Base-by-base conservation (phyloP, 371 early-diverging fungal genomes). In the Blakeslea trispora region DNA sequence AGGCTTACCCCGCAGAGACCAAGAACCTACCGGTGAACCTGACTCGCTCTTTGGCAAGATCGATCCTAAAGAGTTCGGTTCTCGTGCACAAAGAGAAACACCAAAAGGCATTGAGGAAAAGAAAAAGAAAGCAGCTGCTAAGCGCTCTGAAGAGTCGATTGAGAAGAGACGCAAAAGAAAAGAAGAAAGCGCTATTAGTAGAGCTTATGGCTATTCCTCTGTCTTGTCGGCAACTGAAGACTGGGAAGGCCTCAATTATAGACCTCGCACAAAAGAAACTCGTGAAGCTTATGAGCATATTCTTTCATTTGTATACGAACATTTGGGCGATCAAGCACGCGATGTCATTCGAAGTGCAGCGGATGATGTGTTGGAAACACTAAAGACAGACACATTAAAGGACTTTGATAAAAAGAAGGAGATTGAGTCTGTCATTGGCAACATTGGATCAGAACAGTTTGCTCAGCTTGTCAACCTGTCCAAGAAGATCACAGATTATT, bases 21-120 rank as follows among this genome's bases (percentile, higher is more conserved):
- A 94, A 55, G 97, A 97, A 66, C 96, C 96, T 21, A 90, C 93
- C 21, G 97, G 97, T n/a, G 97, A 97, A 63, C 90, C 95, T 24
- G 97, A 95, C 67, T 81, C 96, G 4, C 77, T 98, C 31, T 87
- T 81, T 77, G 97, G 97, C 28, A 82, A 85, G 42, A 88, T 97
- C 17, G 83, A 92, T 69, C 82, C 87, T 9, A 89, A 87, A 64
- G 84, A 87, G 31, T 93, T 98, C 76, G 99, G 99, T 52, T 80
- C 85, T 45, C 78, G 91, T 17, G 95, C 93, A 6, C 74, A 81
- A 34, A 77, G 91, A 54, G 87, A 87, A 45, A 69, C 78, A 40
- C 77, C 85, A 37, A 85, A 84, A 53, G 85, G 84, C 58, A 72
- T 85, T 52, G 89, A 90, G 46, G 76, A 77, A 28, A 81, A 84